phyloP scores from a whole-genome alignment of 345 rosid species.

The Eucalyptus curtisii region DNA sequence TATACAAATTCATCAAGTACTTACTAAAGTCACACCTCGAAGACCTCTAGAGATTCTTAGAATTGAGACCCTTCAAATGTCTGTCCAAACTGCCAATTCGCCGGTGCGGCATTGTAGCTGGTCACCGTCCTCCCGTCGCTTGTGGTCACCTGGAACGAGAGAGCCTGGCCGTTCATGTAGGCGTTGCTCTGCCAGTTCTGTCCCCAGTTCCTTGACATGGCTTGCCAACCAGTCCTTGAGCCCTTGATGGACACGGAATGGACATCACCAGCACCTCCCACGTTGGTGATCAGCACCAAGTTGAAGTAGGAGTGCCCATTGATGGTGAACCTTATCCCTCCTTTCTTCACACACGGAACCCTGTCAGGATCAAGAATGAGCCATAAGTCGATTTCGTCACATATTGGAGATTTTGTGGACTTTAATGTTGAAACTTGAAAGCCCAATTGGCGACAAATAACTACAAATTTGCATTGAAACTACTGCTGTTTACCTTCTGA shows the following conservation, averaged over 20 bases:
- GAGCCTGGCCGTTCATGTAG: slow-evolving; percentile 64
- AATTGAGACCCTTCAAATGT: slow-evolving; percentile 1
- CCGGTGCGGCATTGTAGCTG: slow-evolving; percentile 40
- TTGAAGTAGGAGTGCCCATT: slow-evolving; percentile 96
- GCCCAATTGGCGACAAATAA: background rate
- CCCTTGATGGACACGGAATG: slow-evolving; percentile 75
- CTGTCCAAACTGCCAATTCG: slow-evolving; percentile 10
- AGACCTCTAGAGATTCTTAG: background rate
- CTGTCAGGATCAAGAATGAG: slow-evolving; percentile 12
- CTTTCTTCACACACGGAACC: slow-evolving; percentile 76
- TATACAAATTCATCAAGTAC: background rate
- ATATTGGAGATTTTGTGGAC: background rate
- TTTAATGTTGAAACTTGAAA: background rate
- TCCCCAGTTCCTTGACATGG: slow-evolving; percentile 96
- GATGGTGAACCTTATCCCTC: slow-evolving; percentile 79
- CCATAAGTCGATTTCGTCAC: background rate
- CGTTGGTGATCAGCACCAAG: slow-evolving; percentile 74
- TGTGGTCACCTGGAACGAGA: slow-evolving; percentile 80
- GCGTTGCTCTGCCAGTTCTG: slow-evolving; percentile 98
- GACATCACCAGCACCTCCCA: slow-evolving; percentile 82
- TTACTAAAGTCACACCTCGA: background rate
- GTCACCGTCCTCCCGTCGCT: slow-evolving; percentile 71
- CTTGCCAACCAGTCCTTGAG: slow-evolving; percentile 68
- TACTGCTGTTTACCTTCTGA: slow-evolving; percentile 42
- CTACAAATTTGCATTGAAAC: background rate